Evolutionary conservation across 371 early-diverging fungal genomes (phyloP), one percentile per base, ranked within the genome.

Genomic region (Blakeslea trispora): DNA sequence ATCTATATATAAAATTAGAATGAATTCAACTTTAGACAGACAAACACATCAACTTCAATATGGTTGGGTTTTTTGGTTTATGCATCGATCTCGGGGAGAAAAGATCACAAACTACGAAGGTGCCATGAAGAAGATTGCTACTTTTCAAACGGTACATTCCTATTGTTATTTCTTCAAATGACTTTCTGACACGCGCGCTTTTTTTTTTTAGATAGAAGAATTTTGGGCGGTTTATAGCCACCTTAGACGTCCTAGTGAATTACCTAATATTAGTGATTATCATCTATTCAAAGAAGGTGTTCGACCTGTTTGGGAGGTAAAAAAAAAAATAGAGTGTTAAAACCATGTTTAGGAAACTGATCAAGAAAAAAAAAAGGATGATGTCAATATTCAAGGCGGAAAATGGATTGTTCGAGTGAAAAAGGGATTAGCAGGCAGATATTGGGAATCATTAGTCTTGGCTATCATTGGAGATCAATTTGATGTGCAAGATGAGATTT

Each of bases 331-430:
- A n/a, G n/a, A n/a, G n/a, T n/a, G n/a, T n/a, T n/a, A n/a, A n/a
- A n/a, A n/a, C n/a, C n/a, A n/a, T n/a, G n/a, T n/a, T n/a, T n/a
- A n/a, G n/a, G n/a, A n/a, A n/a, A n/a, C n/a, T n/a, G n/a, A n/a
- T n/a, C n/a, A n/a, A n/a, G n/a, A n/a, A n/a, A n/a, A n/a, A 41
- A 37, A 9, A 34, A 49, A 86, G 82, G 96, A 95, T 59, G 76
- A 86, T 22, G 87, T 83, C 45, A 99, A 97, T 73, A 84, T 91
- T 48, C 82, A 84, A 52, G 99, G 99, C 42, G 99, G 99, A 52
- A 98, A 98, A 68, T 97, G 97, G 97, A 96, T 97, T 61, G 90
- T 97, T 9, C 81, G 98, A 63, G 68, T 98, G 45, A 94, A 91
- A 71, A 98, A 98, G 74, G 96, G 96, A 3, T 75, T 98, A 28